Evolutionary conservation across 179 eudicot species (phyloP).

Genomic region (Gypsophila paniculata): DNA sequence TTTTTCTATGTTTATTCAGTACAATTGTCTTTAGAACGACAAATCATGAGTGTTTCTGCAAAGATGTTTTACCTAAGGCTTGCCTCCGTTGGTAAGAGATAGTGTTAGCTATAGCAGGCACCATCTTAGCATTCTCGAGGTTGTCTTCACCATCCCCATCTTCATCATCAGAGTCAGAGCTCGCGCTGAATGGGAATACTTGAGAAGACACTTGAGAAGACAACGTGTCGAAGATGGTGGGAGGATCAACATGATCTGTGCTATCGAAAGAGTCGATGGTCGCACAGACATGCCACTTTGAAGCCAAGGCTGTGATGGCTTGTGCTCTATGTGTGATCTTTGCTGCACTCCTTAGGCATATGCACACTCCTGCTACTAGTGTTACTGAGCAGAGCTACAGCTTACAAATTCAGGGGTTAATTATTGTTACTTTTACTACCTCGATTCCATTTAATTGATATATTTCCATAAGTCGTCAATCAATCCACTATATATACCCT

Average conservation of each 20-base stretch:
- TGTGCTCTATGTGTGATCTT: conserved; percentile 89
- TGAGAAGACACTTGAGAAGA: conserved; percentile 23
- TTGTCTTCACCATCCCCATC: conserved; percentile 73
- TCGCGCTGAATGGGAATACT: conserved; percentile 13
- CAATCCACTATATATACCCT: too few species aligned
- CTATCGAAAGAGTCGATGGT: conserved; percentile 63
- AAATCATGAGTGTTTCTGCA: too few species aligned
- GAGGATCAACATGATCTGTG: conserved; percentile 29
- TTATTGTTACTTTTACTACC: too few species aligned
- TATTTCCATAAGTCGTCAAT: too few species aligned
- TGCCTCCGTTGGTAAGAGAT: conserved; percentile 85
- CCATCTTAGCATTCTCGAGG: conserved; percentile 63
- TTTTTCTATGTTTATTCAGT: too few species aligned
- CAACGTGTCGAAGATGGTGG: conserved; percentile 29
- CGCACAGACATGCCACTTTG: conserved; percentile 87
- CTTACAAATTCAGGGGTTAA: background rate
- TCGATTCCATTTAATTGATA: too few species aligned
- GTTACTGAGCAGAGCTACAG: conserved; percentile 75
- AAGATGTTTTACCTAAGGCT: conserved; percentile 57
- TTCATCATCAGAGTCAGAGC: conserved; percentile 54
- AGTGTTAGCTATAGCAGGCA: conserved; percentile 55
- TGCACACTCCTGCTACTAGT: conserved; percentile 69
- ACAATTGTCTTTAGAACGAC: too few species aligned
- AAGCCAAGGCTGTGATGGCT: conserved; percentile 65
- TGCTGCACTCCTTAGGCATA: conserved; percentile 81